Percentiles rank a stretch among this genome's conserved stretches.
Conservation (phyloP, 78 protist species). For the Dictyostelium brefeldianum region DNA sequence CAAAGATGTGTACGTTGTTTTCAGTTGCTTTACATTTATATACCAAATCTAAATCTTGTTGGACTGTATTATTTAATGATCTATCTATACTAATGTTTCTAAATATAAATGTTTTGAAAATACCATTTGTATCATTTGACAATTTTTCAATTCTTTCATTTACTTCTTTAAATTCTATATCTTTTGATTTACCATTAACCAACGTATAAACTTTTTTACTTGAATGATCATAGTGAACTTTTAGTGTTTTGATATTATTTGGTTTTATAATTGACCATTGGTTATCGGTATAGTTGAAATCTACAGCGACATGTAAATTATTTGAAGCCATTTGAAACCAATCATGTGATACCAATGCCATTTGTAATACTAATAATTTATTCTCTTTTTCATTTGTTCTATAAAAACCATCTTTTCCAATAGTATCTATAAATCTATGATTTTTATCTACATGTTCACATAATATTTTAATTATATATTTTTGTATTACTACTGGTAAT, state of each 20-base stretch:
- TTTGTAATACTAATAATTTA: not conserved
- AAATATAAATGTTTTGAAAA: not conserved
- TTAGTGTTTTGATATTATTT: not conserved
- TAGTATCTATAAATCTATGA: not conserved
- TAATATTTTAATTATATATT: slow-evolving; percentile 16
- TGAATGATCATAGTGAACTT: not conserved
- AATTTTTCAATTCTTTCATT: not conserved
- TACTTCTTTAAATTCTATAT: not conserved
- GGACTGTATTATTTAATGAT: not conserved
- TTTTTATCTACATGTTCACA: not conserved
- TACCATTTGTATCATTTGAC: not conserved
- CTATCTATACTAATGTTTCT: not conserved
- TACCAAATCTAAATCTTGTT: not conserved
- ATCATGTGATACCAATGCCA: not conserved
- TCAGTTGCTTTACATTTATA: not conserved
- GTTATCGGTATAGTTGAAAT: not conserved
- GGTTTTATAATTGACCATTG: not conserved
- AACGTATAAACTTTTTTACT: not conserved
- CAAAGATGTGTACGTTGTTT: not conserved
- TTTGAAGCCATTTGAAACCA: slow-evolving; percentile 9
- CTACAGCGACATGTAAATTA: slow-evolving; percentile 3
- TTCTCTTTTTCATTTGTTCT: not conserved
- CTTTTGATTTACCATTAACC: not conserved
- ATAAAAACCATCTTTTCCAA: not conserved
- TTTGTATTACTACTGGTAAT: not conserved